Conservation (phyloP, 148 eudicot species). For the Rhododendron ovatum region DNA sequence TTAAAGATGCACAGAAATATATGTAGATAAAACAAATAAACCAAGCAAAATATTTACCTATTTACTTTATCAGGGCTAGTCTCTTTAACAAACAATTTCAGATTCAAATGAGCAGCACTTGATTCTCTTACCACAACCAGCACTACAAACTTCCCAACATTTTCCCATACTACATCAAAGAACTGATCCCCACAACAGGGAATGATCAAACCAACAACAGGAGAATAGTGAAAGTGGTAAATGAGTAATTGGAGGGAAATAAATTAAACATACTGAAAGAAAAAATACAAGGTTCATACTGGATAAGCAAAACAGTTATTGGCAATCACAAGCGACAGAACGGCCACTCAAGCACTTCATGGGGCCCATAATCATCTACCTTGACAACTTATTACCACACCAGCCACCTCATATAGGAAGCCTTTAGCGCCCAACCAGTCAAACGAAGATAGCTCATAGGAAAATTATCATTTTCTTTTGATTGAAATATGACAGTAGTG, state of each 20-base stretch:
- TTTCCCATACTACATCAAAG: background rate
- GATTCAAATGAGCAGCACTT: background rate
- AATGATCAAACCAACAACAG: background rate
- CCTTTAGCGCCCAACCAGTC: too few relatives aligned
- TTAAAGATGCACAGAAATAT: background rate
- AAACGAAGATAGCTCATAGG: too few relatives aligned
- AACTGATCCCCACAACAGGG: background rate
- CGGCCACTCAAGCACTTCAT: too few relatives aligned
- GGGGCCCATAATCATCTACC: too few relatives aligned
- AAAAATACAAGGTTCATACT: too few relatives aligned
- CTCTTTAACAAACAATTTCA: background rate
- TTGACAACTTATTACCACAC: too few relatives aligned
- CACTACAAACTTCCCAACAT: background rate
- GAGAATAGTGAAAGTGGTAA: background rate
- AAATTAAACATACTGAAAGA: too few relatives aligned
- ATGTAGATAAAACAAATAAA: background rate
- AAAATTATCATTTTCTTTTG: too few relatives aligned
- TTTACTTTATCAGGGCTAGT: background rate
- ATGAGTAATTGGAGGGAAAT: background rate
- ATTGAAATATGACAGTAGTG: too few relatives aligned
- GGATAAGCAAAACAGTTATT: too few relatives aligned
- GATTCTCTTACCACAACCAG: background rate
- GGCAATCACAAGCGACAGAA: too few relatives aligned
- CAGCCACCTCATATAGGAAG: too few relatives aligned
- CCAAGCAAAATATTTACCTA: background rate